Conservation (phyloP, 257 asterid genomes). For the Mitragyna speciosa region DNA sequence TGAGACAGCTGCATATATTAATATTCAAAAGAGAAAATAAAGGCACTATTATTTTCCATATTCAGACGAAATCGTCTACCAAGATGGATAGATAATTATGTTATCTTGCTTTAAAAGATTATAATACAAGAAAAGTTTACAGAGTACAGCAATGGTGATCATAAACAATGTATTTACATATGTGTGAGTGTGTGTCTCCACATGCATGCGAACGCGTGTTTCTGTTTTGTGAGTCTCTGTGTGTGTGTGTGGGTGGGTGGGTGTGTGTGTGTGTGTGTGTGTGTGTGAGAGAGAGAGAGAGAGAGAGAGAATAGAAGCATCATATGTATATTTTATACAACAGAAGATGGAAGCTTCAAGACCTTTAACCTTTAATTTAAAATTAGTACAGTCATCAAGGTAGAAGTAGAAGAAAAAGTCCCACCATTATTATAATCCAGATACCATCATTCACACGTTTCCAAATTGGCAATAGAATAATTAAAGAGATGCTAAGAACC, state of each 20-base stretch:
- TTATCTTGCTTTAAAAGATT: constrained; percentile 3
- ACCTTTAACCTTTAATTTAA: constrained; percentile 13
- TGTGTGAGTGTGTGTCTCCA: background rate
- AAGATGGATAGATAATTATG: background rate
- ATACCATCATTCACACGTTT: constrained; percentile 25
- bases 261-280: background rate
- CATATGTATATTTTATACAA: constrained; percentile 12
- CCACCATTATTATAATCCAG: constrained; percentile 25
- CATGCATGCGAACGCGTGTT: too few relatives aligned
- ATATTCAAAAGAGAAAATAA: background rate
- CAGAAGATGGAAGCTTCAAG: constrained; percentile 14
- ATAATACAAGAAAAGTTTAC: background rate
- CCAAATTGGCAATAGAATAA: constrained; percentile 23
- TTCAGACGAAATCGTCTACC: background rate
- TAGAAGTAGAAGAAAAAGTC: constrained; percentile 19
- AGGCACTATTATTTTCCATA: background rate
- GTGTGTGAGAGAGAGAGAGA: constrained; percentile 7
- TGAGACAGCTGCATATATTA: constrained; percentile 19
- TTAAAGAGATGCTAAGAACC: constrained; percentile 16
- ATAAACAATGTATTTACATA: background rate
- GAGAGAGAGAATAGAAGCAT: constrained; percentile 13
- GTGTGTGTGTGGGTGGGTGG: too few relatives aligned
- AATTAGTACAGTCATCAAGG: constrained; percentile 15
- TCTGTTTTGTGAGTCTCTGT: too few relatives aligned
- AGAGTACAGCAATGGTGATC: constrained; percentile 8